A percentile compares a stretch with the other conserved stretches of the same genome.
phyloP scores from a whole-genome alignment of 78 protist genomes.

The Dictyostelium intermedium region DNA sequence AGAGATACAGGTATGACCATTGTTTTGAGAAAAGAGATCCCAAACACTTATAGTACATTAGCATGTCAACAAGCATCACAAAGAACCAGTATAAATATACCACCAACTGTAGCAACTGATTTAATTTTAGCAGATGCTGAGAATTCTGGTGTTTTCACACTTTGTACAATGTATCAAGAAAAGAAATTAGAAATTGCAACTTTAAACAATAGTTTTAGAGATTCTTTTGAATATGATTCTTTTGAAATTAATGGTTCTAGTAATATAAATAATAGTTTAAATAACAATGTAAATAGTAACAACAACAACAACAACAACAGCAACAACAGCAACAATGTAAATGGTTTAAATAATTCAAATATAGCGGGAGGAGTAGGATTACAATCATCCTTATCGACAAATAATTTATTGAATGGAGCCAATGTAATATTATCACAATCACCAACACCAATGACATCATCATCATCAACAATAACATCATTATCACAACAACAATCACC shows the following conservation, averaged over 20 bases:
- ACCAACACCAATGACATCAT: not conserved
- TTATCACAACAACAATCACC: constrained; percentile 4
- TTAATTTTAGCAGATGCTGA: constrained; percentile 74
- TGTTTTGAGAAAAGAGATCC: constrained; percentile 55
- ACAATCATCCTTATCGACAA: not conserved
- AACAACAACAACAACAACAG: not conserved
- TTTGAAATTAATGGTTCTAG: not conserved
- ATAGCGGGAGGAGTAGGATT: not conserved
- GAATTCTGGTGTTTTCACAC: constrained; percentile 67
- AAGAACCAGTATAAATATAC: not conserved
- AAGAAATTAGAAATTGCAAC: not conserved
- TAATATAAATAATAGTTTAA: not conserved
- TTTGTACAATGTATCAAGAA: constrained; percentile 73
- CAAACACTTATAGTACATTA: not conserved
- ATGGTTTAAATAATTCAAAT: not conserved
- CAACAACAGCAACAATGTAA: too few species aligned
- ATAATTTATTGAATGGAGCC: not conserved
- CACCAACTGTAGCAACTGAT: constrained; percentile 33
- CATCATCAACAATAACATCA: not conserved
- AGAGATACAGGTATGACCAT: constrained; percentile 74
- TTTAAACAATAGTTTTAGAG: not conserved
- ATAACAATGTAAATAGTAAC: not conserved
- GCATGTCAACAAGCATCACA: not conserved
- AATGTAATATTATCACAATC: not conserved
- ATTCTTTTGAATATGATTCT: constrained; percentile 6